A percentile compares a stretch with the other conserved stretches of the same genome.
Conservation (phyloP, 75 land plant genomes). For the Isoetes taiwanensis region DNA sequence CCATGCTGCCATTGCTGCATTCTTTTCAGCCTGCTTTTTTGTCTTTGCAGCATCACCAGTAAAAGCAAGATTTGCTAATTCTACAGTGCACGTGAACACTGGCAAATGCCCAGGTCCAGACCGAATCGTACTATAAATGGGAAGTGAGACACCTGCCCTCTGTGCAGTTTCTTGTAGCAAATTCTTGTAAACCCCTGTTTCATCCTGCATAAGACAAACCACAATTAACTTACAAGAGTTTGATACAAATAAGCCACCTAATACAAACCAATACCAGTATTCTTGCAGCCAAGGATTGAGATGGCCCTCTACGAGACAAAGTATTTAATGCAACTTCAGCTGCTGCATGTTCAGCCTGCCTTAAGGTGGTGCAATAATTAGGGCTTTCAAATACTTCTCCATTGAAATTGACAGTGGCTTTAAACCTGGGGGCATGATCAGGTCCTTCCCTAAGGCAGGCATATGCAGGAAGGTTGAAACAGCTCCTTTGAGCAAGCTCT, state of each 20-base stretch:
- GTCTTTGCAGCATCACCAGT: slow-evolving; percentile 85
- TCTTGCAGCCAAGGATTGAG: slow-evolving; percentile 62
- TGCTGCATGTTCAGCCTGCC: slow-evolving; percentile 71
- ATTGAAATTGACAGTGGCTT: slow-evolving; percentile 64
- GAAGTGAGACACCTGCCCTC: slow-evolving; percentile 84
- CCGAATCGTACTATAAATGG: slow-evolving; percentile 53
- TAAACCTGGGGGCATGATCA: slow-evolving; percentile 68
- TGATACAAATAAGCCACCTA: too few species aligned
- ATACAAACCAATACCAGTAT: too few species aligned
- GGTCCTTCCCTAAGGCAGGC: slow-evolving; percentile 66
- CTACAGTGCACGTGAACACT: slow-evolving; percentile 82
- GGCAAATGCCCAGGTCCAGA: slow-evolving; percentile 78
- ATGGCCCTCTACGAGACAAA: slow-evolving; percentile 45
- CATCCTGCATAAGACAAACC: slow-evolving; percentile 44
- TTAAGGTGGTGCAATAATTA: slow-evolving; percentile 45
- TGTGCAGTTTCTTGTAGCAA: slow-evolving; percentile 87
- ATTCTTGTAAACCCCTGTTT: slow-evolving; percentile 89
- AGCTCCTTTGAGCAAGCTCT: slow-evolving; percentile 80
- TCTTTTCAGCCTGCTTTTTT: slow-evolving; percentile 91
- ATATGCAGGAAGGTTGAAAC: slow-evolving; percentile 77
- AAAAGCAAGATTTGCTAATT: slow-evolving; percentile 58
- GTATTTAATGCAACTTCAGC: slow-evolving; percentile 61
- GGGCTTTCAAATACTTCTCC: slow-evolving; percentile 74
- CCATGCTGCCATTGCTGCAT: slow-evolving; percentile 82
- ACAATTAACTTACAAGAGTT: too few species aligned